Evolutionary conservation across 1,284 basidiomycete species (phyloP), one percentile per base, ranked within the genome.

Genomic region (Pterulicium gracile): DNA sequence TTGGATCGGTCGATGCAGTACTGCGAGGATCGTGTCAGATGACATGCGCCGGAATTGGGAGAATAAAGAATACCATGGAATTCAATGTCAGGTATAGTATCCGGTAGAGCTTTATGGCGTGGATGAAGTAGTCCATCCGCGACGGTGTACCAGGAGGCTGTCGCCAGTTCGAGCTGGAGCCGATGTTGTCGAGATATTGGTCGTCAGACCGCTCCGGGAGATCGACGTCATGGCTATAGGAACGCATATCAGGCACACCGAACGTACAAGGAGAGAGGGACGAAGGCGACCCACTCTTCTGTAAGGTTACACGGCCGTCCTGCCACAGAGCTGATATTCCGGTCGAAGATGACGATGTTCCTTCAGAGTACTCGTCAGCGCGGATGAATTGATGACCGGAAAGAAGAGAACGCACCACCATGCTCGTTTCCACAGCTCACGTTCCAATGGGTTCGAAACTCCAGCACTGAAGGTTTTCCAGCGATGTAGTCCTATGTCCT

Each of bases 1-100:
- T 79, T 79, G 2, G 74, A 73, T 52, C 81, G 81, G 59, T 84
- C 82, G 51, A 86, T 80, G 12, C 83, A 79, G 59, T 88, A 88
- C 80, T 82, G 15, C 7, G 21, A 21, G 14, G 21, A 5, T 2
- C 42, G n/a, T 18, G 35, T 17, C 13, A 12, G 22, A 4, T 44
- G 22, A 43, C 5, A 47, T 21, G 21, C 17, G 2, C 15, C 18
- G 24, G 27, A 20, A 14, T n/a, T 15, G 19, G 14, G 1, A 43
- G 17, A 4, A 7, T 15, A 7, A 13, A n/a, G 66, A 76, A 50
- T 55, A 80, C 80, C 40, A 88, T 77, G 0, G 81, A 82, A 15
- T 78, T 63, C 45, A 87, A 58, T 0, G 74, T 72, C 47, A 79
- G 79, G 1, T 75, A 76, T n/a, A 83, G 63, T 21, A 88, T 77